phyloP scores from a whole-genome alignment of 805 yeast species.

The Schizosaccharomyces osmophilus region DNA sequence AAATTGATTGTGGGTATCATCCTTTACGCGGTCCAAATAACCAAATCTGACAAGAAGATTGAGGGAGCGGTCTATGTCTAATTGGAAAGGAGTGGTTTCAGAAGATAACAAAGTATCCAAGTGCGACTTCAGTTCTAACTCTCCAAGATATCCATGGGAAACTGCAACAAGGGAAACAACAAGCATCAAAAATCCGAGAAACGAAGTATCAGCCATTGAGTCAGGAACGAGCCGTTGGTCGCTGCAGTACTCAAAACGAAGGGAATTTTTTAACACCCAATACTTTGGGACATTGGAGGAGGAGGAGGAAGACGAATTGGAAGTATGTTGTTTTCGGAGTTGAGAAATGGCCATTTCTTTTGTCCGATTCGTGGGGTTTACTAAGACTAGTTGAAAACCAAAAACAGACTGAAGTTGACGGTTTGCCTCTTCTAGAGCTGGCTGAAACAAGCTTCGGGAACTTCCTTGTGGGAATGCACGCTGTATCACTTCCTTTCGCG shows the following conservation, averaged over 20 bases:
- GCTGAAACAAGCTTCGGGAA: background rate
- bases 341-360: background rate
- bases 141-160: background rate
- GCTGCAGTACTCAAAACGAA: background rate
- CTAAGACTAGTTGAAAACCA: background rate
- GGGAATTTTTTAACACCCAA: background rate
- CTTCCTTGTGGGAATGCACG: background rate
- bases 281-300: background rate
- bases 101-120: background rate
- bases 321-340: background rate
- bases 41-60: background rate
- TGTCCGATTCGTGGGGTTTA: background rate
- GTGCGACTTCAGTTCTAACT: background rate
- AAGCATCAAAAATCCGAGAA: background rate
- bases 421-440: background rate
- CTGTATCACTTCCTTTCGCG: background rate
- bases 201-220: background rate
- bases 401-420: background rate
- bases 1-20: background rate
- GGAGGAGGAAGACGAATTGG: background rate
- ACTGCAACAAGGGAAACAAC: background rate
- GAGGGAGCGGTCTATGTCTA: background rate
- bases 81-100: background rate
- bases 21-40: background rate
- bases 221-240: background rate